A percentile compares a stretch with the other conserved stretches of the same genome.
phyloP scores from a whole-genome alignment of 495 filamentous ascomycete species.

The Astrothelium subdiscretum region DNA sequence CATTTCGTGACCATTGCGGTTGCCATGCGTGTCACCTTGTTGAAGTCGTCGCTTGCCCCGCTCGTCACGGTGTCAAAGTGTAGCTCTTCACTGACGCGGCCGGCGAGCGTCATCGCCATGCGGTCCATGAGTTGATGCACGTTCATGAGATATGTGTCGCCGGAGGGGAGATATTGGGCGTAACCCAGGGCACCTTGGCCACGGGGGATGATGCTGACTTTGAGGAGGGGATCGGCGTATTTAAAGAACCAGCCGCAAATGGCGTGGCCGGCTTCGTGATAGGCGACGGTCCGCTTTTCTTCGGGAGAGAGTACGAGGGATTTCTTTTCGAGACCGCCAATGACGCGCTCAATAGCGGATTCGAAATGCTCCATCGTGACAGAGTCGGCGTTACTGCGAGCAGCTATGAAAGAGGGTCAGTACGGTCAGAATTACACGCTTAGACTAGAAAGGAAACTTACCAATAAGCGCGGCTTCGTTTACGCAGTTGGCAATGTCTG shows the following conservation, averaged over 20 bases:
- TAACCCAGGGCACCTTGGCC: conserved; percentile 89
- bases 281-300: conserved; percentile 91
- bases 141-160: conserved; percentile 89
- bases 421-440: not conserved
- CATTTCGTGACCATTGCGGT: conserved; percentile 95
- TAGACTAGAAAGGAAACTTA: conserved; percentile 38
- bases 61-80: conserved; percentile 94
- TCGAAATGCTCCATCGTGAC: conserved; percentile 89
- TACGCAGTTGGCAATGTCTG: conserved; percentile 95
- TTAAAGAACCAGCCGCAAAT: conserved; percentile 98
- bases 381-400: conserved; percentile 59
- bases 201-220: conserved; percentile 96
- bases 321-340: conserved; percentile 93
- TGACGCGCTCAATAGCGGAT: conserved; percentile 91
- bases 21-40: conserved; percentile 93
- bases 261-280: conserved; percentile 96
- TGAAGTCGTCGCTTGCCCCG: conserved; percentile 93
- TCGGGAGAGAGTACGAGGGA: conserved; percentile 82
- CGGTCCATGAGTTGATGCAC: conserved; percentile 95
- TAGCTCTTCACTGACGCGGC: conserved; percentile 85
- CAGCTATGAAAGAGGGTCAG: conserved; percentile 43
- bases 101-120: conserved; percentile 98
- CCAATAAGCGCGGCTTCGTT: conserved; percentile 96
- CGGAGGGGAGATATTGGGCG: conserved; percentile 85
- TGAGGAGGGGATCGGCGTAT: conserved; percentile 91